A percentile compares a stretch with the other conserved stretches of the same genome.
These are phyloP conservation scores for Sextonia rubra DNA, from an alignment of 164 flowering plant species.

Conservation along the genomic window DNA sequence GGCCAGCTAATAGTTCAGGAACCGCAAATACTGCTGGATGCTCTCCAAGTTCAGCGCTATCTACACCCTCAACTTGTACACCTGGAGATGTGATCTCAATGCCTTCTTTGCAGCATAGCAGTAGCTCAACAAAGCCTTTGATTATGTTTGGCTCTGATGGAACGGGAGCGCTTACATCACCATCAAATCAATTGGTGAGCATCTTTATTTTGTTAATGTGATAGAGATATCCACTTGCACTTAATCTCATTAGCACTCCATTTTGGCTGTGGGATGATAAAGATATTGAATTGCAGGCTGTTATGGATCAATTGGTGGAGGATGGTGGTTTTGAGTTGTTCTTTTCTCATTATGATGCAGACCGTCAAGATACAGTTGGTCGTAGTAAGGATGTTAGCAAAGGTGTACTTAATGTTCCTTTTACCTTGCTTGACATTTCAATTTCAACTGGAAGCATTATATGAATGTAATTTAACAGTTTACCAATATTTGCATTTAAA, in stretches of 20 bases:
- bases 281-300: slow-evolving; percentile 80
- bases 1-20: slow-evolving; percentile 98
- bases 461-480: not conserved
- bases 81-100: slow-evolving; percentile 93
- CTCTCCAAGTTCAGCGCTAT: slow-evolving; percentile 94
- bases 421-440: not conserved
- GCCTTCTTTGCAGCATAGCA: slow-evolving; percentile 76
- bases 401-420: slow-evolving; percentile 33
- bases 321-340: slow-evolving; percentile 92
- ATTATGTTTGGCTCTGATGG: slow-evolving; percentile 83
- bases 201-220: slow-evolving; percentile 1
- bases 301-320: slow-evolving; percentile 82
- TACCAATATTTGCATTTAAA: no score
- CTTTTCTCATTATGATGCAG: slow-evolving; percentile 84
- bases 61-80: slow-evolving; percentile 96
- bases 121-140: slow-evolving; percentile 70
- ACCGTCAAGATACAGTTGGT: slow-evolving; percentile 75
- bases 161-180: slow-evolving; percentile 76
- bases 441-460: not conserved
- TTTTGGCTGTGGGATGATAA: slow-evolving; percentile 89
- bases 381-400: slow-evolving; percentile 82
- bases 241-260: slow-evolving; percentile 39
- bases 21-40: slow-evolving; percentile 97
- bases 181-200: slow-evolving; percentile 88
- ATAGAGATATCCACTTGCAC: not conserved